phyloP scores from a whole-genome alignment of 2,329 filamentous ascomycete species.

The Cladophialophora yegresii region DNA sequence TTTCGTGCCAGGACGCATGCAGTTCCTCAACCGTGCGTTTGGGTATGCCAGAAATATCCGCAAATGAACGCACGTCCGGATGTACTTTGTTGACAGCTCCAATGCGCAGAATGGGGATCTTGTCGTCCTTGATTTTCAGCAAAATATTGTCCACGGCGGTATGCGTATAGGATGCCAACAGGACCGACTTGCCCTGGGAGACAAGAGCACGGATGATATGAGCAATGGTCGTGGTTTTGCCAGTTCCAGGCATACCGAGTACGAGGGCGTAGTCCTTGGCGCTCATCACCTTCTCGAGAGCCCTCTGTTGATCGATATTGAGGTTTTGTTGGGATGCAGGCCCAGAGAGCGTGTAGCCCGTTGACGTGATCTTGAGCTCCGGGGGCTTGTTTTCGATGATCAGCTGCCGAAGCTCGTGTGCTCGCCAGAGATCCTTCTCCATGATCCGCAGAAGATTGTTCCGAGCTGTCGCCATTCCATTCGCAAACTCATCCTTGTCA shows the following conservation, averaged over 20 bases:
- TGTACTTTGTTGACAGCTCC: slow-evolving; percentile 85
- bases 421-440: slow-evolving; percentile 72
- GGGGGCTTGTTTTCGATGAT: slow-evolving; percentile 77
- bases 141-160: slow-evolving; percentile 98
- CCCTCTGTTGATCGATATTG: slow-evolving; percentile 82
- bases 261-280: slow-evolving; percentile 96
- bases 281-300: slow-evolving; percentile 93
- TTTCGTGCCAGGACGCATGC: slow-evolving; percentile 77
- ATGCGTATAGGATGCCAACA: slow-evolving; percentile 94
- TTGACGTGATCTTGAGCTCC: slow-evolving; percentile 67
- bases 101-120: slow-evolving; percentile 78
- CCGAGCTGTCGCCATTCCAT: slow-evolving; percentile 90
- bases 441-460: slow-evolving; percentile 94
- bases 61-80: slow-evolving; percentile 82
- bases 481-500: slow-evolving; percentile 98
- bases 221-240: slow-evolving; percentile 96
- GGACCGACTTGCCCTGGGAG: slow-evolving; percentile 84
- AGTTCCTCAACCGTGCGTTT: slow-evolving; percentile 81
- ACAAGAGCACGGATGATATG: slow-evolving; percentile 93
- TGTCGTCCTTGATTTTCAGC: slow-evolving; percentile 80
- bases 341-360: slow-evolving; percentile 63
- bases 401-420: slow-evolving; percentile 71
- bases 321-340: slow-evolving; percentile 62
- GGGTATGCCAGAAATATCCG: slow-evolving; percentile 71
- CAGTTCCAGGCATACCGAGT: slow-evolving; percentile 95